A percentile compares a stretch with the other conserved stretches of the same genome.
phyloP scores from a whole-genome alignment of 768 basidiomycete genomes.

The Leccinum obscurum region DNA sequence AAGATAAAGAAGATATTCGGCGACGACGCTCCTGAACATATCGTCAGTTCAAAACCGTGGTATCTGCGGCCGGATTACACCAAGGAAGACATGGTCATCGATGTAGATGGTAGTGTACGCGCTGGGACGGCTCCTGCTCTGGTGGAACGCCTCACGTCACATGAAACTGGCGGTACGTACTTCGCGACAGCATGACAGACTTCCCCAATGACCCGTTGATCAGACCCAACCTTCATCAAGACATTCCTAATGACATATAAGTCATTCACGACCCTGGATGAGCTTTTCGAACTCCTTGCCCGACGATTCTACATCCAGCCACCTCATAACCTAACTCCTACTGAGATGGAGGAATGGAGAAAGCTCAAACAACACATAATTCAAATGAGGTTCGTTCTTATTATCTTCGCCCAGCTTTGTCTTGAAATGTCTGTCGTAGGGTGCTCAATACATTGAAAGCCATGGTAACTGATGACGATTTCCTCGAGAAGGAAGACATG shows the following conservation, averaged over 20 bases:
- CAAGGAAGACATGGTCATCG: constrained; percentile 79
- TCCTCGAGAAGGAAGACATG: constrained; percentile 84
- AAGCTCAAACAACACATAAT: constrained; percentile 85
- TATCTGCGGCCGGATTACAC: constrained; percentile 82
- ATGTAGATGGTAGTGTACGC: constrained; percentile 78
- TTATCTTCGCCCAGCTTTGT: constrained; percentile 2
- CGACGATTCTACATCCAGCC: constrained; percentile 77
- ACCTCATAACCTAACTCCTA: constrained; percentile 60
- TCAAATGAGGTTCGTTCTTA: constrained; percentile 68
- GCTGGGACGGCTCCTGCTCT: constrained; percentile 87
- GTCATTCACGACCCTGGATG: constrained; percentile 83
- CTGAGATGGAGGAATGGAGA: constrained; percentile 76
- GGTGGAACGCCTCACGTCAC: constrained; percentile 87
- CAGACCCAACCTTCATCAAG: constrained; percentile 78
- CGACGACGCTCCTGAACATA: constrained; percentile 44
- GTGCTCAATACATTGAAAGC: constrained; percentile 90
- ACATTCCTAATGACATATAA: constrained; percentile 97
- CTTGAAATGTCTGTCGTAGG: constrained; percentile 30
- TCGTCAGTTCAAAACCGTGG: constrained; percentile 64
- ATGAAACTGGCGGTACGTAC: constrained; percentile 77
- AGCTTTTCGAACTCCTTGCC: constrained; percentile 79
- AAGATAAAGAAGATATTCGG: constrained; percentile 44
- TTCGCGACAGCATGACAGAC: background rate
- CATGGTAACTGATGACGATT: constrained; percentile 82
- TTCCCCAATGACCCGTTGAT: constrained; percentile 9